Evolutionary conservation across 1,139 yeast genomes (phyloP).

Genomic region (Blastobotrys petasosporus): DNA sequence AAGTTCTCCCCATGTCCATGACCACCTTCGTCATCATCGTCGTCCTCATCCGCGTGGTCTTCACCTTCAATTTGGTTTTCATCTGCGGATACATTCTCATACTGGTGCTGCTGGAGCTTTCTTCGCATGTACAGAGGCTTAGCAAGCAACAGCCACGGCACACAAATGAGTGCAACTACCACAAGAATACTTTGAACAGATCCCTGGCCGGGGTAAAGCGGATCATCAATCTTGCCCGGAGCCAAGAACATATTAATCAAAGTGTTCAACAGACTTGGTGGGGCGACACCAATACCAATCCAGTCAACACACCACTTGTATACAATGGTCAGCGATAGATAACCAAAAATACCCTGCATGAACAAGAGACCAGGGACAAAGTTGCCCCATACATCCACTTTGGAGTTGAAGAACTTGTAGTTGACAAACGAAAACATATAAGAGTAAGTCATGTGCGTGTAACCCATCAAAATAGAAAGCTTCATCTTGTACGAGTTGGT

Average conservation of each 20-base stretch:
- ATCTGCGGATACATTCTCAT: conserved; percentile 26
- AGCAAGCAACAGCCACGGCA: conserved; percentile 85
- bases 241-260: conserved; percentile 91
- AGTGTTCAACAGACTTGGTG: conserved; percentile 94
- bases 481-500: conserved; percentile 97
- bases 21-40: conserved; percentile 35
- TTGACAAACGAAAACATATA: conserved; percentile 80
- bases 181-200: conserved; percentile 70
- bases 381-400: conserved; percentile 84
- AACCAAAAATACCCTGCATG: conserved; percentile 96
- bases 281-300: conserved; percentile 65
- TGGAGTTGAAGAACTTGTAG: conserved; percentile 62
- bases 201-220: conserved; percentile 77
- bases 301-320: conserved; percentile 96
- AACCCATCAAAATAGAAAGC: conserved; percentile 90
- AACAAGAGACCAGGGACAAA: conserved; percentile 89
- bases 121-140: conserved; percentile 66
- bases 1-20: conserved; percentile 52
- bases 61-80: conserved; percentile 26
- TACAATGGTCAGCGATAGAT: conserved; percentile 71
- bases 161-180: conserved; percentile 75
- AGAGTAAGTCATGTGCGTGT: conserved; percentile 89
- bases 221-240: conserved; percentile 85
- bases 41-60: conserved; percentile 26
- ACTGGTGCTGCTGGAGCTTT: conserved; percentile 26